Base-by-base conservation (phyloP, 495 filamentous ascomycete genomes). In the Penicillium verhagenii region DNA sequence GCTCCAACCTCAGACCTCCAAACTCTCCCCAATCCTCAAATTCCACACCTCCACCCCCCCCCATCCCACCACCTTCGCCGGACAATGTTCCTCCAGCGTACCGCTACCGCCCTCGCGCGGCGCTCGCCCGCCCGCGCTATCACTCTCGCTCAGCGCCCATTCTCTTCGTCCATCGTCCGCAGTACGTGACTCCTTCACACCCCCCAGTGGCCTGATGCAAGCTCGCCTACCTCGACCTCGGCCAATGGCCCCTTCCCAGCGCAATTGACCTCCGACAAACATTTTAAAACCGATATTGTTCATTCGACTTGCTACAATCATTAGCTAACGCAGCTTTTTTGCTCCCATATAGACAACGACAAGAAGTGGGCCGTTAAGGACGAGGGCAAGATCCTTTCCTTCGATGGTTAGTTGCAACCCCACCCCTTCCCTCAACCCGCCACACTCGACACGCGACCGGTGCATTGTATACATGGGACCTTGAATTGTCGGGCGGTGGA, bases 31-130 rank as follows among this genome's bases (percentile, higher is more conserved):
- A n/a, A 56, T 62, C 54, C 56, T 56, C 54, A 61, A 59, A 65
- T 47, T 55, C 47, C 65, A 53, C 52, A 52, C 57, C 61, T 43
- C 53, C 48, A 39, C 49, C 58, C 57, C 58, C 47, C 60, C 56
- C 53, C 46, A 60, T 56, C 38, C 59, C 59, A 59, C 57, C 63
- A 59, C 40, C 50, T 54, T 47, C 46, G 60, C 60, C 62, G 71
- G 67, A 79, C 75, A 77, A 94, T 93, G 89, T 89, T 93, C 74
- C 77, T 94, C 68, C 86, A 89, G 76, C 89, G 91, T 72, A 84
- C 90, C 60, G 88, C 84, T 65, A 71, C 89, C 62, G 80, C 84
- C 65, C 79, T 87, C 60, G 86, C 84, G 54, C 82, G 87, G 73
- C 89, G 89, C 65, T 83, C 83, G 52, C 83, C 83, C 59, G 73